Base-by-base conservation (phyloP, 2,329 filamentous ascomycete species). In the Botrytis elliptica region DNA sequence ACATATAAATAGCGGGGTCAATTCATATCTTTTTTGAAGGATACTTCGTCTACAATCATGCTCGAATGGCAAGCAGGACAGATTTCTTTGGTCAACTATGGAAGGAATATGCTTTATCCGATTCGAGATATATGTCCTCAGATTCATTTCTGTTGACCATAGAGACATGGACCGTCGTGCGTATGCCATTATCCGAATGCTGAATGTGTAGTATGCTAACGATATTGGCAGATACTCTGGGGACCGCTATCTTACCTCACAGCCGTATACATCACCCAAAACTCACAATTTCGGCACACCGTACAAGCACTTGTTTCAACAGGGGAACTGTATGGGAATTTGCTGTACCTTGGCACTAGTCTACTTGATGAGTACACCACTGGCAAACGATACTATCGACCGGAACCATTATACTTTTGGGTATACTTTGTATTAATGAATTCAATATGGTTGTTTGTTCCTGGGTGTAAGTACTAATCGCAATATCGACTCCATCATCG, bases 341-440 rank as follows among this genome's bases (percentile, higher is more conserved):
- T 85, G 1, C 82, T 91, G 57, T 91, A 91, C 82, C 90, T 89
- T 79, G 82, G 85, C 2, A 91, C 89, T 25, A 88, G 86, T 79
- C 82, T 85, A 72, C 83, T 84, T 67, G 87, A 89, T 74, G 80
- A 84, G 73, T 82, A 81, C 49, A 81, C 84, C 74, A 82, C 81
- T 22, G 87, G 85, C 4, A 81, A 84, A 36, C 83, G 83, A 33
- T 87, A 89, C 78, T 89, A 86, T 76, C 85, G 89, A 38, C 89
- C 89, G 1, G 89, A 91, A 81, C 82, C 84, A 36, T 79, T 88
- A 44, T 91, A 91, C 77, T 90, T 87, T 77, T 91, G 89, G 89
- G 82, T 88, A 29, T 91, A 91, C 77, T 91, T 89, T 75, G 83
- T 88, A 8, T 86, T 86, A 3, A 86, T 90, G 80, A 91, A 91